Evolutionary conservation across 2,329 filamentous ascomycete genomes (phyloP).

Genomic region (Pseudopyricularia javanii): DNA sequence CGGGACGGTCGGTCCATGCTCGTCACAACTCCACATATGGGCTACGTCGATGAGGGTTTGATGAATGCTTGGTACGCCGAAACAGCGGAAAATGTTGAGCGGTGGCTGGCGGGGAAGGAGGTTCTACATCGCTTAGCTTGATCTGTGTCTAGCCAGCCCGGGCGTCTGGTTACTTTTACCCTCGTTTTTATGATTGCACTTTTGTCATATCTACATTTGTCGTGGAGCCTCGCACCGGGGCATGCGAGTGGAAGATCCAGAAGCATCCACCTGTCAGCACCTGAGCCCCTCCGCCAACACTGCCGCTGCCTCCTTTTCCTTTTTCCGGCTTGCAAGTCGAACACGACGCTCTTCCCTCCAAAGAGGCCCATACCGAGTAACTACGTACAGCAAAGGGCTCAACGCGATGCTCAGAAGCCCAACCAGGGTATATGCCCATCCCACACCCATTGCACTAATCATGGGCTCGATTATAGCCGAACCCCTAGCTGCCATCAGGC

Average conservation of each 20-base stretch:
- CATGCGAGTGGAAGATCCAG: too few species aligned
- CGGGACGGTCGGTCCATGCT: slow-evolving; percentile 50
- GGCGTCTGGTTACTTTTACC: too few species aligned
- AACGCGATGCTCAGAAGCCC: slow-evolving; percentile 34
- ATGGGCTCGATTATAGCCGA: slow-evolving; percentile 48
- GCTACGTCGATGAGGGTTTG: slow-evolving; percentile 58
- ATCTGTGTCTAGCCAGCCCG: too few species aligned
- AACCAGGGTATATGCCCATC: slow-evolving; percentile 51
- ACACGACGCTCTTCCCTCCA: slow-evolving; percentile 26
- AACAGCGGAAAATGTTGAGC: slow-evolving; percentile 52
- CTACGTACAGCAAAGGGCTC: slow-evolving; percentile 34
- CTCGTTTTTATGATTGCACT: too few species aligned
- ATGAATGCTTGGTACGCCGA: slow-evolving; percentile 57
- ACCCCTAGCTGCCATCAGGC: slow-evolving; percentile 44
- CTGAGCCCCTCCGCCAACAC: neutral
- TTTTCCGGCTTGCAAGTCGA: slow-evolving; percentile 15
- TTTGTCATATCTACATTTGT: too few species aligned
- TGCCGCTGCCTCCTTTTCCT: slow-evolving; percentile 14
- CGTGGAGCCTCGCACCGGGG: too few species aligned
- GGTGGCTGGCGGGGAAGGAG: slow-evolving; percentile 48
- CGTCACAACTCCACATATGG: slow-evolving; percentile 68
- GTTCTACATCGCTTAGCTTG: slow-evolving; percentile 12
- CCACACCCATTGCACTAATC: slow-evolving; percentile 42
- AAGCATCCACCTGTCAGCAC: too few species aligned
- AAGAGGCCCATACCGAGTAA: slow-evolving; percentile 38